Evolutionary conservation across 176 grass and related monocot genomes (phyloP).

Genomic region (Cenchrus purpureus): DNA sequence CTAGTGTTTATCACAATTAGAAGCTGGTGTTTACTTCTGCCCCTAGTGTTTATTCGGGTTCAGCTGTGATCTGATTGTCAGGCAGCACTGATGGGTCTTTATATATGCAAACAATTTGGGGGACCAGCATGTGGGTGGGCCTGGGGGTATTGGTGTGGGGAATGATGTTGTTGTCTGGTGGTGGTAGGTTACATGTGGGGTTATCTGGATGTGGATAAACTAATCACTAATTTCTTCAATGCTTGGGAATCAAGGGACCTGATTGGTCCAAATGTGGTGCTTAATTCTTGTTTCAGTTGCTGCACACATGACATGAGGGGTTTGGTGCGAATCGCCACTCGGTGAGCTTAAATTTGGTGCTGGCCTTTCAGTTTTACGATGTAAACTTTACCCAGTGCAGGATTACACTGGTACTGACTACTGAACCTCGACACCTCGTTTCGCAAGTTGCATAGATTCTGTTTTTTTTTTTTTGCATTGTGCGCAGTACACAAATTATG

Average conservation of each 20-base stretch:
- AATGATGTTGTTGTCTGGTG: background rate
- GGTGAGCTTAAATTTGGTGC: background rate
- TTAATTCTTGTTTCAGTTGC: background rate
- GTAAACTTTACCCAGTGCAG: background rate
- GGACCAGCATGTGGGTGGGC: background rate
- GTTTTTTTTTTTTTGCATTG: background rate
- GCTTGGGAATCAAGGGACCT: background rate
- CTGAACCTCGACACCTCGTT: background rate
- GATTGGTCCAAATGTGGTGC: background rate
- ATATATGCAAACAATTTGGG: background rate
- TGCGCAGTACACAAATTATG: background rate
- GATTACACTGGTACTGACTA: background rate
- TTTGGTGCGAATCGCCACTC: background rate
- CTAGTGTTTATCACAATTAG: constrained; percentile 5
- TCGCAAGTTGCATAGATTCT: background rate
- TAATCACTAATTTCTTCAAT: background rate
- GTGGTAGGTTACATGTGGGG: background rate
- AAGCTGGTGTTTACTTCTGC: background rate
- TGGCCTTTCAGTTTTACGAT: background rate
- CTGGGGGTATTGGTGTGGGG: background rate
- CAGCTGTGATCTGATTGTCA: background rate
- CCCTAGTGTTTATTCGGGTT: background rate
- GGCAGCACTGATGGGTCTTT: too few relatives aligned
- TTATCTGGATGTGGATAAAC: background rate
- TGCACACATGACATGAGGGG: background rate